Conservation (phyloP, 1,139 yeast species). For the Suhomyces guaymorum region DNA sequence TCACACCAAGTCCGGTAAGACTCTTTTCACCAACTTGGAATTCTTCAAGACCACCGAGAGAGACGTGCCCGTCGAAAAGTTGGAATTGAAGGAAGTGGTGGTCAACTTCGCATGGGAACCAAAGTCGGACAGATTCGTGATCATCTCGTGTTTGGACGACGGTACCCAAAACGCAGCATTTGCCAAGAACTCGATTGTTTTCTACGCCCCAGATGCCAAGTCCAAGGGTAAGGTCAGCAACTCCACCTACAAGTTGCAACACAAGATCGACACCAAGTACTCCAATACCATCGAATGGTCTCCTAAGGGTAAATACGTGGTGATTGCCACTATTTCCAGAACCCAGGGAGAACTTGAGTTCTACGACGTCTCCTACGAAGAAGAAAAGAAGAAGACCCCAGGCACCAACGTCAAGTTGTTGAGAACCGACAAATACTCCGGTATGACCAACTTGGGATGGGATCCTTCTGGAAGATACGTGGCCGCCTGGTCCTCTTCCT, state of each 20-base stretch:
- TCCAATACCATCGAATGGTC: conserved; percentile 83
- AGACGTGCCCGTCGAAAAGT: conserved; percentile 91
- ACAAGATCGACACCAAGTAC: conserved; percentile 60
- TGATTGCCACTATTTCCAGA: conserved; percentile 70
- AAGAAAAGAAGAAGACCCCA: conserved; percentile 47
- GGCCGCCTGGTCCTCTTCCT: conserved; percentile 83
- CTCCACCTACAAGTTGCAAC: conserved; percentile 38
- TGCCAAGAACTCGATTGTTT: conserved; percentile 70
- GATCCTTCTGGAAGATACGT: conserved; percentile 94
- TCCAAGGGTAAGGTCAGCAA: conserved; percentile 27
- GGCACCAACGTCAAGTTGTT: conserved; percentile 64
- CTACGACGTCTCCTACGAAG: conserved; percentile 75
- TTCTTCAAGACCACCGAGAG: conserved; percentile 85
- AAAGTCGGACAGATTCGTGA: conserved; percentile 79
- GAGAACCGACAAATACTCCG: conserved; percentile 65
- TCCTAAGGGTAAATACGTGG: conserved; percentile 89
- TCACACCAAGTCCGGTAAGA: conserved; percentile 93
- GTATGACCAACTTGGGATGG: conserved; percentile 88
- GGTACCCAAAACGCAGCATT: conserved; percentile 67
- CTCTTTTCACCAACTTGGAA: conserved; percentile 88
- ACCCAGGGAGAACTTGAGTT: conserved; percentile 74
- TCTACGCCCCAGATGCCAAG: conserved; percentile 73
- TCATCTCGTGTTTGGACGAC: conserved; percentile 67
- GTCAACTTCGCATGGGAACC: conserved; percentile 97
- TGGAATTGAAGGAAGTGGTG: conserved; percentile 89